Base-by-base conservation (phyloP, 2,329 filamentous ascomycete genomes). In the Lithohypha guttulata region DNA sequence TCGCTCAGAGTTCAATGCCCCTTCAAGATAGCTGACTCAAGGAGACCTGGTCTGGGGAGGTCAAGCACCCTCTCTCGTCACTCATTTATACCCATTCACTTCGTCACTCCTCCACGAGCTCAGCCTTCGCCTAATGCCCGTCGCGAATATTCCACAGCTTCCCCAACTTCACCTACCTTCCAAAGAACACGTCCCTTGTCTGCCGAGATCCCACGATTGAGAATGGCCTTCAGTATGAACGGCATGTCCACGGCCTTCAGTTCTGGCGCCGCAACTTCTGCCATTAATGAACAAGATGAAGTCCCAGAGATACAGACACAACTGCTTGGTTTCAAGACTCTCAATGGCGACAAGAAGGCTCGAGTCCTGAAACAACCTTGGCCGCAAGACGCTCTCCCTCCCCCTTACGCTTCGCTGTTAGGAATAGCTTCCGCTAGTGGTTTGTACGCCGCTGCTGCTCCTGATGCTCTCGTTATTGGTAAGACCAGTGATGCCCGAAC, bases 401-500 rank as follows among this genome's bases (percentile, higher is more conserved):
- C 81, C 2, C 69, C 83, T 3, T 85, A 81, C 30, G 77, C 85
- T 9, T 93, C 84, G 2, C 78, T 98, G 25, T 69, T 98, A 45
- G 82, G 81, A 55, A 73, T 96, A 49, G 86, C 89, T 39, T 79
- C 84, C 21, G 75, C 70, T 44, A 79, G 77, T 59, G 85, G 85
- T 27, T 70, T 98, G 15, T 69, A 95, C 39, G 89, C 89, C 20
- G 91, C 87, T 34, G 91, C 84, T 35, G 83, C 84, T 11, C 89
- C 89, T 25, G 79, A 93, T 53, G 71, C 72, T 34, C 70, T 98
- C 30, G 68, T 84, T 43, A 62, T 98, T 42, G 77, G 84, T 22
- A 78, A 73, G 2, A 93, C 89, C 10, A 77, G 87, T 39, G 71
- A 77, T 3, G 73, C 94, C 31, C 77, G 87, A 51, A 79, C 82